Evolutionary conservation across 129 eudicot species (phyloP).

Genomic region (Ambrosia trifida): DNA sequence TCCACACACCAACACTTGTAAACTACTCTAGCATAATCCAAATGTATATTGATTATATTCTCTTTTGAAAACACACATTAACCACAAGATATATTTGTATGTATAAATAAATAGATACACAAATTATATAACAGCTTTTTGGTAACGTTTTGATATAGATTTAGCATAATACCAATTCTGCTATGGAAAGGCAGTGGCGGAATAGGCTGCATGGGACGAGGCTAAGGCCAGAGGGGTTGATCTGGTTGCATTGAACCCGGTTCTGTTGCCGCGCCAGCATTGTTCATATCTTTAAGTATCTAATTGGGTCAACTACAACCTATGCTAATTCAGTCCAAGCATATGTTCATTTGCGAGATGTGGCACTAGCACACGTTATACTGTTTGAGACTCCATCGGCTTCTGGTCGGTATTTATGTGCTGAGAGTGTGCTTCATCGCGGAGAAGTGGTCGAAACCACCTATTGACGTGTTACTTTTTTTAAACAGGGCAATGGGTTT

Average conservation of each 20-base stretch:
- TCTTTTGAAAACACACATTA: background rate
- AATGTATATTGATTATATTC: background rate
- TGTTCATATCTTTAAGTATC: slow-evolving; percentile 78
- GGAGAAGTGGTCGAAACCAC: slow-evolving; percentile 92
- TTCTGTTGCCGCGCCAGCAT: slow-evolving; percentile 87
- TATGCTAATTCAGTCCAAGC: slow-evolving; percentile 89
- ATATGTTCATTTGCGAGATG: slow-evolving; percentile 86
- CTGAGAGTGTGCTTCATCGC: slow-evolving; percentile 91
- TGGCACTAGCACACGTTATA: slow-evolving; percentile 81
- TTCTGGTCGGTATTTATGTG: slow-evolving; percentile 79
- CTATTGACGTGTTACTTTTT: no score
- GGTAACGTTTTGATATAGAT: background rate
- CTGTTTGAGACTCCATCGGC: slow-evolving; percentile 81
- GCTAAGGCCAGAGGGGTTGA: slow-evolving; percentile 89
- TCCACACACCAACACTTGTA: slow-evolving; percentile 17
- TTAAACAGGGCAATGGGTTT: no score
- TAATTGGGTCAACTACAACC: slow-evolving; percentile 83
- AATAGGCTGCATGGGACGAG: slow-evolving; percentile 85
- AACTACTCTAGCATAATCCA: background rate
- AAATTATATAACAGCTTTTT: no score
- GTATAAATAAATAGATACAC: no score
- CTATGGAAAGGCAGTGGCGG: slow-evolving; percentile 98
- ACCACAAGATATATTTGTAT: background rate
- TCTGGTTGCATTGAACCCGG: slow-evolving; percentile 77
- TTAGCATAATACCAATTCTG: slow-evolving; percentile 91